These are phyloP conservation scores for Tephrocybe sp. DNA, from an alignment of 768 basidiomycete species.

Conservation along the genomic window DNA sequence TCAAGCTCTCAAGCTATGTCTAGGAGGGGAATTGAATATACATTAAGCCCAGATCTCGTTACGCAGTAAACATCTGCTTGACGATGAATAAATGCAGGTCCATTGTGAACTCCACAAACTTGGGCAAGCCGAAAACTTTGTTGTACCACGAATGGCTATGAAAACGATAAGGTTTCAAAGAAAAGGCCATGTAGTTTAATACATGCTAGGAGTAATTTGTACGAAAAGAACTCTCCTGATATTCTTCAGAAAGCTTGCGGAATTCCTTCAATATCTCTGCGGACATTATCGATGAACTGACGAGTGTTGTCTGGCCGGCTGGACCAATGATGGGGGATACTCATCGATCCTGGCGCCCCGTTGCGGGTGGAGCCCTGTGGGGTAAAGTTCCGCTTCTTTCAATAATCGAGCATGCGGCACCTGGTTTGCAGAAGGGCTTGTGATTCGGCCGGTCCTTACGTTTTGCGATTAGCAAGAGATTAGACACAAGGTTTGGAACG, in stretches of 20 bases:
- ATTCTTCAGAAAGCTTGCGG: conserved; percentile 2
- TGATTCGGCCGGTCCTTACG: conserved; percentile 31
- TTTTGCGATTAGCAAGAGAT: background rate
- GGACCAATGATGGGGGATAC: conserved; percentile 23
- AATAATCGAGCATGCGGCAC: conserved; percentile 28
- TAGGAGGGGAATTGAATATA: too few species aligned
- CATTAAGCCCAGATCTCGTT: too few species aligned
- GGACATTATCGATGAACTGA: conserved; percentile 26
- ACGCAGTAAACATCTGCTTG: too few species aligned
- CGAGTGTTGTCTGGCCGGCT: conserved; percentile 19
- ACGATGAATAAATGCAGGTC: too few species aligned
- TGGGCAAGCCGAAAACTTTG: too few species aligned
- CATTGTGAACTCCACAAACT: too few species aligned
- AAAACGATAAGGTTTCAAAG: too few species aligned
- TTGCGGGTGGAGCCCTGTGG: background rate
- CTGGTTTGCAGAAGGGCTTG: conserved; percentile 31
- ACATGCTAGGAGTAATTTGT: too few species aligned
- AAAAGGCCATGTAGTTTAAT: too few species aligned
- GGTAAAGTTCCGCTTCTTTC: conserved; percentile 16
- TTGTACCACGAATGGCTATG: too few species aligned
- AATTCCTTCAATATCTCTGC: conserved; percentile 27
- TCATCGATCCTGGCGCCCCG: conserved; percentile 16
- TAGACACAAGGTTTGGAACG: background rate
- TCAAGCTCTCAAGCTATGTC: too few species aligned
- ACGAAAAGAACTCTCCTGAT: too few species aligned